These are phyloP conservation scores for Trichoderma asperelloides DNA, from an alignment of 495 filamentous ascomycete species.

Conservation along the genomic window DNA sequence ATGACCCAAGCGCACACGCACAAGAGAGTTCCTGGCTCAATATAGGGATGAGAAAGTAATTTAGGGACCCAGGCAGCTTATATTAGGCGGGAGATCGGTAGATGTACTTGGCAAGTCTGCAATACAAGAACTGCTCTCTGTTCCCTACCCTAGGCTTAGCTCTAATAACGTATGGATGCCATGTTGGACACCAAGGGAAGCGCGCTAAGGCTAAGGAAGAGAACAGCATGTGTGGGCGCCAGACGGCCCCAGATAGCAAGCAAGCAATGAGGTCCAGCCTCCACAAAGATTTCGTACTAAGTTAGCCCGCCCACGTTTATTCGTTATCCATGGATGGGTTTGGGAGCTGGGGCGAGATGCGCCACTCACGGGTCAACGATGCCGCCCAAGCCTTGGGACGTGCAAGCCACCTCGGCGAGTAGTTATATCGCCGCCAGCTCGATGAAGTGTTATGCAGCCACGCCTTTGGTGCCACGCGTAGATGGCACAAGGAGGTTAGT, in stretches of 20 bases:
- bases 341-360: conserved; percentile 6
- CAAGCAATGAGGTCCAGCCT: conserved; percentile 1
- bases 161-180: conserved; percentile 7
- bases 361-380: conserved; percentile 6
- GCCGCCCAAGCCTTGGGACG: neutral
- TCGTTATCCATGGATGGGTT: conserved; percentile 4
- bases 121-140: neutral
- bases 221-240: neutral
- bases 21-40: neutral
- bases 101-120: conserved; percentile 2
- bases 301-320: conserved; percentile 6
- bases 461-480: neutral
- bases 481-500: neutral
- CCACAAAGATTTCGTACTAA: conserved; percentile 4
- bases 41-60: conserved; percentile 1
- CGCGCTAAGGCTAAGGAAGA: neutral
- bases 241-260: conserved; percentile 5
- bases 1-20: neutral
- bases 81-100: conserved; percentile 2
- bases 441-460: neutral
- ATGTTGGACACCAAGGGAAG: conserved; percentile 7
- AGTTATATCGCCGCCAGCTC: neutral
- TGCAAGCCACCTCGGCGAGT: conserved; percentile 4
- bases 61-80: conserved; percentile 8
- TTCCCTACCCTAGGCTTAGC: neutral